Evolutionary conservation across 441 rosid genomes (phyloP).

Genomic region (Lepidium campestre): DNA sequence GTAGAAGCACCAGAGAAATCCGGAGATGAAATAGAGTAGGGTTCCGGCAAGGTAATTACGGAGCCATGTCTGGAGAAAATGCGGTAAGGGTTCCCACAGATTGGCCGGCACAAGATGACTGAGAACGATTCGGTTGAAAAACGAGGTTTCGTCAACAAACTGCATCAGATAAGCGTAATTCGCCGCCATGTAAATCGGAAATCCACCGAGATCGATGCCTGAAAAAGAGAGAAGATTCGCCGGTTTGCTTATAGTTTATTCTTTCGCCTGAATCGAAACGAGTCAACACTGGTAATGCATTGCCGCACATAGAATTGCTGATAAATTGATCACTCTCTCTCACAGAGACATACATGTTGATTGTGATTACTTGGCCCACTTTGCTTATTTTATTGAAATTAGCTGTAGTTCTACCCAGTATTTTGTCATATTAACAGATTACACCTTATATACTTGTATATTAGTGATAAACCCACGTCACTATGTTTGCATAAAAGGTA

Average conservation of each 20-base stretch:
- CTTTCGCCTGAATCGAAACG: neutral
- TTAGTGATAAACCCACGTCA: neutral
- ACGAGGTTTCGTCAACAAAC: constrained; percentile 50
- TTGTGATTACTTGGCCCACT: neutral
- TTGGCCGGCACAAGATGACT: constrained; percentile 44
- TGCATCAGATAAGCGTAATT: constrained; percentile 38
- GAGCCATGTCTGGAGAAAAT: constrained; percentile 75
- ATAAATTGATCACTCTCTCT: neutral
- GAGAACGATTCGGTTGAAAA: constrained; percentile 69
- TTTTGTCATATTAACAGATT: neutral
- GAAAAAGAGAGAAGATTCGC: neutral
- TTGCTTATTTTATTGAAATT: neutral
- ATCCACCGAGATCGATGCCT: constrained; percentile 9
- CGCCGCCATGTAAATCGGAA: constrained; percentile 17
- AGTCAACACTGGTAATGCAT: constrained; percentile 3
- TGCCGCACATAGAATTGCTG: neutral
- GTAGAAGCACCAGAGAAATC: constrained; percentile 84
- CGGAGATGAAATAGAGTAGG: constrained; percentile 67
- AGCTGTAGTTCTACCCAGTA: neutral
- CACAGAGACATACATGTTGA: neutral
- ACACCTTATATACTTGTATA: neutral
- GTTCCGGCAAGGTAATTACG: constrained; percentile 79
- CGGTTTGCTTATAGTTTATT: neutral
- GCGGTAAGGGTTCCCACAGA: constrained; percentile 62
- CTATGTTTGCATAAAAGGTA: neutral